A percentile compares a stretch with the other conserved stretches of the same genome.
Evolutionary conservation across 805 yeast genomes (phyloP).

Genomic region (Candida maris): DNA sequence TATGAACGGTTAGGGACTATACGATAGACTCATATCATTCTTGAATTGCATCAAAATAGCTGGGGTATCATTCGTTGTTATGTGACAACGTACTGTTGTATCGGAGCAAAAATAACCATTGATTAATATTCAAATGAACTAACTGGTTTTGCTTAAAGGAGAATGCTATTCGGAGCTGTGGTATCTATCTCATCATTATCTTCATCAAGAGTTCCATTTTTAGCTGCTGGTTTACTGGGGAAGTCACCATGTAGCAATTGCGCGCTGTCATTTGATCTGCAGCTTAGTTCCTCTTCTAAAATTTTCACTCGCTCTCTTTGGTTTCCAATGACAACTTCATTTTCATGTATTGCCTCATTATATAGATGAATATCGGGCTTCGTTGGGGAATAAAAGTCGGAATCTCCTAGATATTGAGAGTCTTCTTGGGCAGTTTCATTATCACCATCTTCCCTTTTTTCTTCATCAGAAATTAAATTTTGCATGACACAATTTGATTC

Average conservation of each 20-base stretch:
- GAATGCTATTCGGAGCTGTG: constrained; percentile 34
- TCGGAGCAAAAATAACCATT: too few species aligned
- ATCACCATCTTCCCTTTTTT: neutral
- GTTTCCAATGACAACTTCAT: constrained; percentile 48
- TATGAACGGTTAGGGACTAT: constrained; percentile 1
- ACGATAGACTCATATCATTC: too few species aligned
- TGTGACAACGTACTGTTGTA: too few species aligned
- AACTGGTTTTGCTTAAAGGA: constrained; percentile 14
- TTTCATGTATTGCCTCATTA: constrained; percentile 54
- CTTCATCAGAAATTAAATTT: constrained; percentile 2
- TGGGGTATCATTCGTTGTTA: too few species aligned
- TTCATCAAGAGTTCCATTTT: constrained; percentile 24
- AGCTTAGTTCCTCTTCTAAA: constrained; percentile 44
- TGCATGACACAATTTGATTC: constrained; percentile 50
- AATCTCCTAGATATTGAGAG: constrained; percentile 37
- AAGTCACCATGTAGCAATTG: too few species aligned
- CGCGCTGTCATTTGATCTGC: constrained; percentile 31
- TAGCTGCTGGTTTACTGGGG: constrained; percentile 1
- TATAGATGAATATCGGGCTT: constrained; percentile 49
- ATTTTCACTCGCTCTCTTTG: constrained; percentile 45
- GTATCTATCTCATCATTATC: constrained; percentile 36
- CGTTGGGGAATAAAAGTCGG: constrained; percentile 7
- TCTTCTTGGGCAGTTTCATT: constrained; percentile 28
- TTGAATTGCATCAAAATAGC: too few species aligned
- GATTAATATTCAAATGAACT: too few species aligned